Evolutionary conservation across 2,329 filamentous ascomycete species (phyloP), one percentile per base, ranked within the genome.

Genomic region (Moelleriella libera): DNA sequence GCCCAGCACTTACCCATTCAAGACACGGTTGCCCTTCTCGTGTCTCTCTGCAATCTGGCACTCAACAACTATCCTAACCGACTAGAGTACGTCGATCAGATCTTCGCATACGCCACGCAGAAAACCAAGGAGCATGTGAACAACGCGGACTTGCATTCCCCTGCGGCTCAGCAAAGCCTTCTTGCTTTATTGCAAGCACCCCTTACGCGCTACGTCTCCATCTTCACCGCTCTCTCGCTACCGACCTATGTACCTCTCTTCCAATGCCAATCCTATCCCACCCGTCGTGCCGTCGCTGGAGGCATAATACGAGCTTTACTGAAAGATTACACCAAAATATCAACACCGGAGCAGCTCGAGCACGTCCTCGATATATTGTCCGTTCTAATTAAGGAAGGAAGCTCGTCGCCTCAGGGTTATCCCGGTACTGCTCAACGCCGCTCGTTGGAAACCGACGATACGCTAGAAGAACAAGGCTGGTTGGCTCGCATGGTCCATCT

Each of bases 391-490:
- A 92, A 88, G 57, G 92, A 98, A 67, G 89, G 90, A 10, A 82
- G 85, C 11, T 89, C 94, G 58, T 72, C 83, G 47, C 80, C 86
- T n/a, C 76, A 80, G 44, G 87, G 87, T 31, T 96, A 96, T 57
- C 83, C 89, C 0, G 86, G 87, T 4, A 80, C 84, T 40, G 79
- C 84, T 5, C 85, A 90, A 59, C 75, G 87, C 52, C 81, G 88
- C 51, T 78, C 70, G 0, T 63, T 76, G 44, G 94, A 98, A 69
- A 97, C 92, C 1, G 92, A 98, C 52, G 94, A 98, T 68, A 97
- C 90, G 0, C 81, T 97, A 58, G 90, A 98, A 65, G 92, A 98
- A 67, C 92, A 98, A 70, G 92, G 92, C 46, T 96, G 88, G 88
- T 74, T 98, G 47, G 92, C 92, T 37, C 78, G 92, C 56, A 83